Evolutionary conservation across 768 basidiomycete species (phyloP), one percentile per base, ranked within the genome.

Genomic region (Hygrophorus pudorinus): DNA sequence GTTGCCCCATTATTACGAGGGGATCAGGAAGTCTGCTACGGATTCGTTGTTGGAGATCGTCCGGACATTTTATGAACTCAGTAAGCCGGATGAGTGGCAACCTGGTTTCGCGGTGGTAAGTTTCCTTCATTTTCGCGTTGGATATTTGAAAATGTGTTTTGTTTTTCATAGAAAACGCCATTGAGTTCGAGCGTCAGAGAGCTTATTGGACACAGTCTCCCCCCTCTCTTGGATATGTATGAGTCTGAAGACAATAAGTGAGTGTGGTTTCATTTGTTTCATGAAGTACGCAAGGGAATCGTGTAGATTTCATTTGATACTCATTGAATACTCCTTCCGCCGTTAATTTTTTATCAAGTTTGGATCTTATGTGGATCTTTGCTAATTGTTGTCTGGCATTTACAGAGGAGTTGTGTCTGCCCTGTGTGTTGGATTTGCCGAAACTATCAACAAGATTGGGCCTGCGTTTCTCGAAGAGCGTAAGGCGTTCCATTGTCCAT

Each of bases 201-300:
- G 52, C 74, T 98, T 37, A 79, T 90, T 47, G 73, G 73, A 4
- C 83, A 87, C 53, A 73, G 81, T 35, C 59, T 98, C 36, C 73
- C 72, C 5, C 74, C 79, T 18, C 72, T 98, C 24, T 59, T 97
- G 48, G 85, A 92, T 43, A 82, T 91, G 79, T 94, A 88, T 63
- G 82, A 86, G 55, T 78, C 81, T 2, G 96, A 99, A 64, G 96
- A 99, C 56, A 91, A 94, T 71, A 94, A 97, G 91, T 96, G 58
- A 69, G 89, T 76, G 1, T 41, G 14, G n/a, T 52, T 12, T 35
- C n/a, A 29, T 30, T 21, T 29, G 12, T 9, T 18, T 20, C 3
- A n/a, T 20, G 11, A 4, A 13, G 11, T 52, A 47, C 45, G 41
- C 64, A 75, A 79, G 78, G 78, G 77, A 59, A 70, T 53, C 62